Percentiles rank a stretch among this genome's conserved stretches.
Conservation (phyloP, 2,329 filamentous ascomycete genomes). For the Penicillium sumatraense region DNA sequence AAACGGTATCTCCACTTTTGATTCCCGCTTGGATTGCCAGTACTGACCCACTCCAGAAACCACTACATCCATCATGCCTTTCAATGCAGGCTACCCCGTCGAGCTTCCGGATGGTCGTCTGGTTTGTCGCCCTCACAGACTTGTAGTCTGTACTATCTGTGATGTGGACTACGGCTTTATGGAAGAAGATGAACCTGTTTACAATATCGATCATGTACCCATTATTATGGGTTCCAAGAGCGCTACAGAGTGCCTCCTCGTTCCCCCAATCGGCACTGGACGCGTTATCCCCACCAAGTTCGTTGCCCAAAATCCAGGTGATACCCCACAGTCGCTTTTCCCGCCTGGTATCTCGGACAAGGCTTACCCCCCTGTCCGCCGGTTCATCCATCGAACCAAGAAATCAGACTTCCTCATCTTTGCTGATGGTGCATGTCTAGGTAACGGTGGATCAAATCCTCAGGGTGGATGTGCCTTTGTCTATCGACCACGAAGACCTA, state of each 20-base stretch:
- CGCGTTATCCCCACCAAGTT: conserved; percentile 40
- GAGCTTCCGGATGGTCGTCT: conserved; percentile 42
- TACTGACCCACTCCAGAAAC: too few relatives aligned
- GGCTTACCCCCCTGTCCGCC: too few relatives aligned
- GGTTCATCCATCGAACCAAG: not conserved
- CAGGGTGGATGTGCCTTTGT: conserved; percentile 50
- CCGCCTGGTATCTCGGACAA: not conserved
- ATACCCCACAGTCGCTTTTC: not conserved
- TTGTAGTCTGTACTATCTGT: conserved; percentile 39
- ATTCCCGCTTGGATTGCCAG: too few relatives aligned
- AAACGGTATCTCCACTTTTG: too few relatives aligned
- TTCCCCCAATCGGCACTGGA: conserved; percentile 38
- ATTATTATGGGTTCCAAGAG: too few relatives aligned
- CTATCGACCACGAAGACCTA: conserved; percentile 13
- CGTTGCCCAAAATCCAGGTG: conserved; percentile 25
- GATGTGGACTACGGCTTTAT: conserved; percentile 44
- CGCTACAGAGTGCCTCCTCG: too few relatives aligned
- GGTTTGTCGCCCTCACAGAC: conserved; percentile 41
- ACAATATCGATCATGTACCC: not conserved
- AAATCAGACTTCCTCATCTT: conserved; percentile 43
- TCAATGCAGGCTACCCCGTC: too few relatives aligned
- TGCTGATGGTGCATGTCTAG: conserved; percentile 53
- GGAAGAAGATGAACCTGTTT: not conserved
- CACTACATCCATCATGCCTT: too few relatives aligned
- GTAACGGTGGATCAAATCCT: conserved; percentile 46